Percentiles rank a stretch among this genome's conserved stretches.
phyloP scores from a whole-genome alignment of 768 basidiomycete species.

The Psilocybe subaeruginosa region DNA sequence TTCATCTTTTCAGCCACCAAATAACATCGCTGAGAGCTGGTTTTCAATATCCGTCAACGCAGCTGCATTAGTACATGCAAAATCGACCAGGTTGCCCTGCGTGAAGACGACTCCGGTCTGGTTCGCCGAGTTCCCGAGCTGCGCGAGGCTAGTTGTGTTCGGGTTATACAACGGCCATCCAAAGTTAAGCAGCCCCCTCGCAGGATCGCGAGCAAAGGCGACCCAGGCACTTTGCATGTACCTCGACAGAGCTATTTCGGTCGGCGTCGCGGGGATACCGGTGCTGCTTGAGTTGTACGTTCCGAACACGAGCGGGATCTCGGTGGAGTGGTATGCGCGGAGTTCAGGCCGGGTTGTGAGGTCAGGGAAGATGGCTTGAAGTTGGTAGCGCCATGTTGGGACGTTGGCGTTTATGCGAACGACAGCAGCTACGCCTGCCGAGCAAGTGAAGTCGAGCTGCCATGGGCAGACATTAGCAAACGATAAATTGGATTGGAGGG shows the following conservation, averaged over 20 bases:
- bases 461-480: conserved; percentile 8
- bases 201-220: conserved; percentile 37
- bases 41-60: conserved; percentile 4
- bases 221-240: conserved; percentile 41
- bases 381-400: conserved; percentile 31
- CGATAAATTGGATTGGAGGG: conserved; percentile 24
- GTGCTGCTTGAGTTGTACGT: conserved; percentile 13
- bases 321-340: conserved; percentile 37
- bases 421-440: conserved; percentile 24
- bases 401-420: conserved; percentile 29
- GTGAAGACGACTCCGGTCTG: conserved; percentile 19
- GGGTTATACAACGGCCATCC: conserved; percentile 24
- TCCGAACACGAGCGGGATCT: conserved; percentile 40
- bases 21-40: conserved; percentile 1
- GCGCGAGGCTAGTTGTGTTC: conserved; percentile 16
- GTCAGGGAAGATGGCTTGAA: conserved; percentile 30
- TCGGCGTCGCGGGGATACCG: conserved; percentile 13
- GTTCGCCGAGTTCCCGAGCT: conserved; percentile 22
- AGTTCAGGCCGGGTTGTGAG: conserved; percentile 31
- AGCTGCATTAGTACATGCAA: conserved; percentile 13
- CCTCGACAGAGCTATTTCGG: conserved; percentile 29
- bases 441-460: conserved; percentile 32
- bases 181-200: conserved; percentile 26
- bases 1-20: neutral
- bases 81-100: conserved; percentile 14